Percentiles rank a stretch among this genome's conserved stretches.
Conservation (phyloP, 192 early-diverging fungal species). For the Allomyces javanicus region DNA sequence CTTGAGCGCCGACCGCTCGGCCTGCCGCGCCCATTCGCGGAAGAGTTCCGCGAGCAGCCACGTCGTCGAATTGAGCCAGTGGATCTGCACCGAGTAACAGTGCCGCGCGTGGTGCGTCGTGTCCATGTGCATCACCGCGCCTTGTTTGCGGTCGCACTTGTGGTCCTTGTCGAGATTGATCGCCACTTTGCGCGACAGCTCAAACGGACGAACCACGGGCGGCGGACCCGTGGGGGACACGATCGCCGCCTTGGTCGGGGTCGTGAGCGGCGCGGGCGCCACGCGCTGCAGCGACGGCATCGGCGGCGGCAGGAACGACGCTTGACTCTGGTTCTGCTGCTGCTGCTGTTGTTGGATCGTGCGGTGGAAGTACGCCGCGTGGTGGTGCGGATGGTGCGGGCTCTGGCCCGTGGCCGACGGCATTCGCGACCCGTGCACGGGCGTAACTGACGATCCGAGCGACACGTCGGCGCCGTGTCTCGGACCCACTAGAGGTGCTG, state of each 20-base stretch:
- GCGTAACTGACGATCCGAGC: neutral
- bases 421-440: neutral
- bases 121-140: conserved; percentile 74
- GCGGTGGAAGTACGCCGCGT: no score
- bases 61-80: conserved; percentile 90
- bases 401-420: neutral
- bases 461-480: neutral
- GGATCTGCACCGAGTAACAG: conserved; percentile 81
- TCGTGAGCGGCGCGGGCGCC: neutral
- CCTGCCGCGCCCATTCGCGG: conserved; percentile 51
- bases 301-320: neutral
- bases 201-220: conserved; percentile 9
- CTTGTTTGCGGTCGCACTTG: conserved; percentile 54
- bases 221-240: neutral
- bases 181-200: conserved; percentile 41
- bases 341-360: no score
- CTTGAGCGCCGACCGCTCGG: conserved; percentile 71
- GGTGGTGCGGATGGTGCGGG: no score
- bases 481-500: no score
- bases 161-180: conserved; percentile 74
- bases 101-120: conserved; percentile 66
- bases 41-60: conserved; percentile 71
- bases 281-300: neutral
- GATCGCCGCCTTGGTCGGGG: neutral
- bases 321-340: no score